phyloP scores from a whole-genome alignment of 164 flowering plant species.

The Magnolia officinalis region DNA sequence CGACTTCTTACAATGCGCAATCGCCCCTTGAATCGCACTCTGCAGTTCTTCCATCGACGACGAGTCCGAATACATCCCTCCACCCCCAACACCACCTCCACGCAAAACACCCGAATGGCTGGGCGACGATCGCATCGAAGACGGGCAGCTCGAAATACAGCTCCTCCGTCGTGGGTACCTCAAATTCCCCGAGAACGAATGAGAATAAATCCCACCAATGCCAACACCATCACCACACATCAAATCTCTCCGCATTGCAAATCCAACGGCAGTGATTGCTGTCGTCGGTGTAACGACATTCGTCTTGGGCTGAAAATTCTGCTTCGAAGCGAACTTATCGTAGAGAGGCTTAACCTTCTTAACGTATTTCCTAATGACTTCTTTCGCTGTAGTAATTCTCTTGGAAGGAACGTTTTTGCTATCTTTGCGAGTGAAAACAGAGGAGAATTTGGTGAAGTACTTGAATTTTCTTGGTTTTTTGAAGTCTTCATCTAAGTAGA shows the following conservation, averaged over 20 bases:
- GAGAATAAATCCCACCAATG: conserved; percentile 24
- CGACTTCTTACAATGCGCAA: conserved; percentile 93
- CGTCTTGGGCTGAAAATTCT: not conserved
- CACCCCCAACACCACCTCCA: not conserved
- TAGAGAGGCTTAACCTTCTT: conserved; percentile 86
- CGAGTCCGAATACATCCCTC: conserved; percentile 13
- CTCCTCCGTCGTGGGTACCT: conserved; percentile 52
- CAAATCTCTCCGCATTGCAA: conserved; percentile 7
- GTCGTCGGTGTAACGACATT: conserved; percentile 13
- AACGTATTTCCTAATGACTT: conserved; percentile 69
- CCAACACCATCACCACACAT: not conserved
- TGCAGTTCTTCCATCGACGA: conserved; percentile 97
- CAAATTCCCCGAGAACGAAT: conserved; percentile 79
- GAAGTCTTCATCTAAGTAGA: conserved; percentile 12
- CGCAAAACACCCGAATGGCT: conserved; percentile 70
- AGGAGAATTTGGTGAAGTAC: conserved; percentile 65
- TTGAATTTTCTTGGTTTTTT: conserved; percentile 29
- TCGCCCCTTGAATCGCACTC: conserved; percentile 95
- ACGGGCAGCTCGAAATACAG: conserved; percentile 72
- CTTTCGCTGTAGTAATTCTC: conserved; percentile 55
- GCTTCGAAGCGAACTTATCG: conserved; percentile 61
- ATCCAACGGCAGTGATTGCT: not conserved
- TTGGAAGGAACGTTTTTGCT: conserved; percentile 26
- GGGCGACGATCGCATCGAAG: conserved; percentile 93
- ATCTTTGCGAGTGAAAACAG: conserved; percentile 67